Evolutionary conservation across 1,284 basidiomycete genomes (phyloP), one percentile per base, ranked within the genome.

Genomic region (Trichosporon ovoides): DNA sequence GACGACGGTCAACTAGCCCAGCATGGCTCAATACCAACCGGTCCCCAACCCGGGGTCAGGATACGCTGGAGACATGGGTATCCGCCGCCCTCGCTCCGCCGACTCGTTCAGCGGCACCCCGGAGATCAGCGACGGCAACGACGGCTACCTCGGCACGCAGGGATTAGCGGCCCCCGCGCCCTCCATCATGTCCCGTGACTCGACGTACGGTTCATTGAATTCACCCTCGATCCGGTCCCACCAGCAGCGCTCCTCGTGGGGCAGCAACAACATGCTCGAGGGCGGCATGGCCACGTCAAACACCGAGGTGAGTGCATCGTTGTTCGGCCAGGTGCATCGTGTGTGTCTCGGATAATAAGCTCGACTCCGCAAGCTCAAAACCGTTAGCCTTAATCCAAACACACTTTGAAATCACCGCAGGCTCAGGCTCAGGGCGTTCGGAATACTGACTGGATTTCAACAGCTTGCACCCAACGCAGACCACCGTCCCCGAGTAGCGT

Each of bases 131-230:
- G 52, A 59, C 51, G 10, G n/a, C n/a, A n/a, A 35, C 20, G 20
- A 9, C 28, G 28, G 22, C 4, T 38, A 36, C 54, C 59, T 59
- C 28, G 62, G 62, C 7, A 54, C 53, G 9, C 28, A 20, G n/a
- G 56, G 36, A 9, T 22, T 37, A 9, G 33, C 40, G 24, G 50
- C 19, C 22, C 62, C 57, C 59, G 56, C 73, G 59, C 35, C 73
- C 63, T 56, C 74, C 67, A 31, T 73, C 68, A 64, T 73, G 49
- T 73, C 71, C 20, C 58, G 73, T 24, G 70, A 75, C 57, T 75
- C 73, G 38, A 73, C 73, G 2, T 62, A 67, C 49, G 56, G 57
- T 11, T 62, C 59, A 10, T 53, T 65, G 16, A 53, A 43, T 9
- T 38, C 60, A 0, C 60, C 63, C 3, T 58, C 63, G 7, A 52